These are phyloP conservation scores for Pleurotus ostreatus DNA, from an alignment of 768 basidiomycete species.

Conservation along the genomic window DNA sequence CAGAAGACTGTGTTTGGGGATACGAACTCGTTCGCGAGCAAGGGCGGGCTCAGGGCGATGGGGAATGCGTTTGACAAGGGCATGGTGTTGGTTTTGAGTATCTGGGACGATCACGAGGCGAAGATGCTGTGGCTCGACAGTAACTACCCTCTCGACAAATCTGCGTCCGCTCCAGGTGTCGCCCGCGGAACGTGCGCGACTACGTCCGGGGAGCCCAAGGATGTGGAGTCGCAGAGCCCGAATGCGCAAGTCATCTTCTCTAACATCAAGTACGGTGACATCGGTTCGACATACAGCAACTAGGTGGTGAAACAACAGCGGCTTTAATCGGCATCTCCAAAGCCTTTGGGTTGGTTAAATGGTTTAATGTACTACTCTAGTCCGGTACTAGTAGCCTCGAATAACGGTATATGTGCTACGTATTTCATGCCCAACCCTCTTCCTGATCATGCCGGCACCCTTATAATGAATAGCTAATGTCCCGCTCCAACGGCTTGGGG, in stretches of 20 bases:
- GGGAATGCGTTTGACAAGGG: slow-evolving; percentile 26
- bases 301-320: background rate
- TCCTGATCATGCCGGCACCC: background rate
- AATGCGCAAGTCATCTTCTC: slow-evolving; percentile 31
- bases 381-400: too few relatives aligned
- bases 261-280: slow-evolving; percentile 37
- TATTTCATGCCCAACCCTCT: background rate
- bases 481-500: background rate
- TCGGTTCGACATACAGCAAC: slow-evolving; percentile 29
- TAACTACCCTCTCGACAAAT: slow-evolving; percentile 23
- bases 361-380: too few relatives aligned
- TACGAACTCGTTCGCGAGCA: slow-evolving; percentile 28
- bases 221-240: slow-evolving; percentile 27
- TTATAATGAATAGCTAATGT: background rate
- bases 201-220: slow-evolving; percentile 30
- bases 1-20: slow-evolving; percentile 33
- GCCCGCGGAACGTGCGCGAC: slow-evolving; percentile 35
- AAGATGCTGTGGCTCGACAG: slow-evolving; percentile 39
- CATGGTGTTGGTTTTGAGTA: slow-evolving; percentile 31
- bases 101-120: slow-evolving; percentile 38
- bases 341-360: too few relatives aligned
- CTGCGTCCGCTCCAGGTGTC: slow-evolving; percentile 24
- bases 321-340: too few relatives aligned
- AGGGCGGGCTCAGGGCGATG: slow-evolving; percentile 27
- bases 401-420: too few relatives aligned